These are phyloP conservation scores for Salix arbutifolia DNA, from an alignment of 345 rosid species.

Conservation along the genomic window DNA sequence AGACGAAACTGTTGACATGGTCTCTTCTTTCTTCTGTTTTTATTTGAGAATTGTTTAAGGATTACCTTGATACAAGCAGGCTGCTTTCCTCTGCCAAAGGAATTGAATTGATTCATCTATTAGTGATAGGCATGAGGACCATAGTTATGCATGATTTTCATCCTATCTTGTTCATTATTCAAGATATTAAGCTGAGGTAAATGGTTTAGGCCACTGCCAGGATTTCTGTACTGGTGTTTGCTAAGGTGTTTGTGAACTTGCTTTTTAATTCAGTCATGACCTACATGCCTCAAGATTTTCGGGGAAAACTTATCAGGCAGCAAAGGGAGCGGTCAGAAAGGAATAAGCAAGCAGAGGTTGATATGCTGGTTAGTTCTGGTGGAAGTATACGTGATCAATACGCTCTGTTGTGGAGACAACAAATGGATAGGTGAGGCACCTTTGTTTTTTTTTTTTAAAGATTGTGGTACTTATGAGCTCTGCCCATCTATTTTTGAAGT, in stretches of 20 bases:
- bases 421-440: constrained; percentile 75
- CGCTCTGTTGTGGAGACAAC: constrained; percentile 91
- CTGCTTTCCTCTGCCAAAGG: not conserved
- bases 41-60: not conserved
- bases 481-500: not conserved
- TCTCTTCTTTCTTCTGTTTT: not conserved
- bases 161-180: not conserved
- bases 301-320: constrained; percentile 78
- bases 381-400: constrained; percentile 71
- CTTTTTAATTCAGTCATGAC: constrained; percentile 86
- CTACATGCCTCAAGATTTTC: constrained; percentile 99
- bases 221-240: not conserved
- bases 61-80: not conserved
- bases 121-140: not conserved
- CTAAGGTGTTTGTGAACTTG: constrained; percentile 1
- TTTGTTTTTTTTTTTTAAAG: constrained; percentile 15
- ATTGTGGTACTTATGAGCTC: not conserved
- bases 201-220: not conserved
- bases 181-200: not conserved
- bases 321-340: constrained; percentile 96
- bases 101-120: not conserved
- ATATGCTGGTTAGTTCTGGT: constrained; percentile 70
- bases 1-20: too few species aligned
- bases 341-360: constrained; percentile 94
- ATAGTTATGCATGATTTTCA: not conserved